Evolutionary conservation across 2,329 filamentous ascomycete genomes (phyloP), one percentile per base, ranked within the genome.

Genomic region (Coniochaeta hoffmannii): DNA sequence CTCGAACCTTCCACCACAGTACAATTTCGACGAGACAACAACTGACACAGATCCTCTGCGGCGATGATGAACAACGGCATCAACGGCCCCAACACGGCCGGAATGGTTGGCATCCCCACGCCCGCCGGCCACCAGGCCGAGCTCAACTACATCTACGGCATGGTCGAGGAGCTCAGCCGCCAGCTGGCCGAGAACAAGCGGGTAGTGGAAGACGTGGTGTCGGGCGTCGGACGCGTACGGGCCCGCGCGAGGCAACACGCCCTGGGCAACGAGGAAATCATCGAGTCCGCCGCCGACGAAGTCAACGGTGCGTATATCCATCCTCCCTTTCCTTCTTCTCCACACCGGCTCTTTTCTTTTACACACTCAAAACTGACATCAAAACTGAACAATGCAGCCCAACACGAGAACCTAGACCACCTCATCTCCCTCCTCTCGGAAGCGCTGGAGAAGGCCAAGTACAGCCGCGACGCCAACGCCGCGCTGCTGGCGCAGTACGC

Each of bases 121-220:
- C 83, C 83, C n/a, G 84, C 83, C 17, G 83, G 83, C 50, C 83
- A 87, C 66, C 83, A 87, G 68, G 79, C 83, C 53, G 84, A 87
- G 68, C 77, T 87, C 58, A 85, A 85, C 65, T 83, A 85, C 69
- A 85, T 87, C 64, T 86, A 86, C 65, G 75, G 76, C 60, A 83
- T 87, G 79, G 83, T 87, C 11, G 84, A 87, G 64, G 82, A 85
- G 65, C 73, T 87, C 50, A 85, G 82, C 62, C 77, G 80, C 32
- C 81, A 85, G 64, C 73, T 87, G 30, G 78, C 82, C 12, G 81
- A 85, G 53, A 85, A 85, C 65, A 75, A 81, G 60, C 75, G 77
- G 41, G 78, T 80, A 35, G 80, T 82, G n/a, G 80, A 85, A 60
- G 80, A 84, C 26, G 85, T 87, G 50, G 81, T 87, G 52, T 76